phyloP scores from a whole-genome alignment of 768 basidiomycete species.

The Dacryopinax primogenitus region DNA sequence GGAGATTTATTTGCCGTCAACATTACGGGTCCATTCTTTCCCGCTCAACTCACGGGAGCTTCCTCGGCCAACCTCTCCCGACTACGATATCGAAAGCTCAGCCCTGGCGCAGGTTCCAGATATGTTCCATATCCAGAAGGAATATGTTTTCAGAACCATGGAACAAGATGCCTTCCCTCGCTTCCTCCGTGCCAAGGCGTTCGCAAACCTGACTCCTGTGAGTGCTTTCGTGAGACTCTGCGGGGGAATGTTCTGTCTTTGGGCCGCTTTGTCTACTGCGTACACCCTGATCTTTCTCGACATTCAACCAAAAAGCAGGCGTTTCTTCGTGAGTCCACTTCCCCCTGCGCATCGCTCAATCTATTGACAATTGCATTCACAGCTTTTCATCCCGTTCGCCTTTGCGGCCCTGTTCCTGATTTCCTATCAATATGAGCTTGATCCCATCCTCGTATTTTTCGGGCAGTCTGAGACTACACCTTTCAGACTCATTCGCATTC shows the following conservation, averaged over 20 bases:
- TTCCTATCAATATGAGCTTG: slow-evolving; percentile 93
- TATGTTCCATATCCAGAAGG: slow-evolving; percentile 94
- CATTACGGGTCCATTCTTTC: slow-evolving; percentile 82
- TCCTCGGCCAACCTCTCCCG: slow-evolving; percentile 39
- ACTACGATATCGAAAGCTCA: slow-evolving; percentile 43
- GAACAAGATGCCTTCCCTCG: slow-evolving; percentile 90
- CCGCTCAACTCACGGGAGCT: slow-evolving; percentile 64
- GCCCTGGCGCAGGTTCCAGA: slow-evolving; percentile 82
- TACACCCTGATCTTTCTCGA: slow-evolving; percentile 92
- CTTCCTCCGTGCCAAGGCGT: slow-evolving; percentile 94
- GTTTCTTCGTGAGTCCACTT: slow-evolving; percentile 73
- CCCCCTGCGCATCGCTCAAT: neutral
- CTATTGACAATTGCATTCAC: neutral
- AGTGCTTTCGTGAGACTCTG: slow-evolving; percentile 78
- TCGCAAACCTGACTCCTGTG: slow-evolving; percentile 89
- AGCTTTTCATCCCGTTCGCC: slow-evolving; percentile 92
- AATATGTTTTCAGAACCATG: slow-evolving; percentile 92
- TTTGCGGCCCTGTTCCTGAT: slow-evolving; percentile 82
- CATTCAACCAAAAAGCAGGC: slow-evolving; percentile 77
- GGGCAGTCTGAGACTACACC: slow-evolving; percentile 93
- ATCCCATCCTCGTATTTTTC: slow-evolving; percentile 87
- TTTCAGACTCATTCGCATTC: slow-evolving; percentile 82
- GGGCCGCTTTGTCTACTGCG: slow-evolving; percentile 85
- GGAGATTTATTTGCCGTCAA: slow-evolving; percentile 92
- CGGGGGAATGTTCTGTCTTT: slow-evolving; percentile 69